Evolutionary conservation across 352 stramenopile species (phyloP), one percentile per base, ranked within the genome.

Genomic region (Phytophthora parvispora): DNA sequence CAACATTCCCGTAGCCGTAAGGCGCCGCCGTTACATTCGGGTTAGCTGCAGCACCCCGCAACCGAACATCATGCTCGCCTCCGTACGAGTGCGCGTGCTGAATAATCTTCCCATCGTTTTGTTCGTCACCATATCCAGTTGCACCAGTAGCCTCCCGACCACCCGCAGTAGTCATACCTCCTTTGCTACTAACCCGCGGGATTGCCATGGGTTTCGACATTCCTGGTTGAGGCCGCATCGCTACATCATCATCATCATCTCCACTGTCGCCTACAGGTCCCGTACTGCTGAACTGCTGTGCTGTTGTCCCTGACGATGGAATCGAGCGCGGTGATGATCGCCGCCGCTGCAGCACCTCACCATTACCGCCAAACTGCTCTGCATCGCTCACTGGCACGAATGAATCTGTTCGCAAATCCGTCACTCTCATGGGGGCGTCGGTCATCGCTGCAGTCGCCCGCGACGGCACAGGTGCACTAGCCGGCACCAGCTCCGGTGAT

Each of bases 201-300:
- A 96, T 96, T 1, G 87, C 82, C 87, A 96, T 92, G 5, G 87
- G 89, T 57, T 93, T 89, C 0, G 89, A 96, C 53, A 86, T 83
- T 27, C 65, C 83, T 34, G 75, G 69, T 32, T 82, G 81, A 24
- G 34, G 50, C 13, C 72, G 73, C 20, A 58, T 62, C n/a, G 24
- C 52, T 55, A 68, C 27, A 22, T 67, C 59, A 15, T 72, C 48
- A 25, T 64, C 62, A 40, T 65, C 64, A 25, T n/a, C n/a, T 49
- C 27, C 18, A 9, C 25, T 50, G 8, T 73, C 58, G 20, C 56
- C 43, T 15, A 68, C 40, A 51, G 47, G 60, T 25, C 40, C 60
- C 27, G 68, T 59, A 29, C 29, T 66, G 15, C 47, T 70, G 22
- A 78, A 78, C 28, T 68, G 66, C 50, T 78, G 67, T 10, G 68